These are phyloP conservation scores for Trichoderma citrinoviride DNA, from an alignment of 2,329 filamentous ascomycete genomes.

Conservation along the genomic window DNA sequence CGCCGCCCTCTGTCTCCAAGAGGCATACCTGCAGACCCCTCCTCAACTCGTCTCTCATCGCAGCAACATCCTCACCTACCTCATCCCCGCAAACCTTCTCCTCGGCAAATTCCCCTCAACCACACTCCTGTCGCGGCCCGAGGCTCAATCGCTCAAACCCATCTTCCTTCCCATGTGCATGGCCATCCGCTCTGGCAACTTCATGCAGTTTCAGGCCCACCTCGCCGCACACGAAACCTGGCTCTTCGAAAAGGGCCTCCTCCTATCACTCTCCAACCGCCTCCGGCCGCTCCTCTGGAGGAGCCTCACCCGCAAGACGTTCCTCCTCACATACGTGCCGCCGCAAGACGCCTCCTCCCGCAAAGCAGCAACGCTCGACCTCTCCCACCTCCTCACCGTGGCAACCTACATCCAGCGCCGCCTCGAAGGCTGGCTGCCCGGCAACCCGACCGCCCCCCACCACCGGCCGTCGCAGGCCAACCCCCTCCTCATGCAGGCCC, in stretches of 20 bases:
- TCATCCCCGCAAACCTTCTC: slow-evolving; percentile 79
- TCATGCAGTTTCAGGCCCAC: slow-evolving; percentile 68
- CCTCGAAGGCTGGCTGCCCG: slow-evolving; percentile 56
- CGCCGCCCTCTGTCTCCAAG: slow-evolving; percentile 70
- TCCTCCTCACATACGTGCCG: slow-evolving; percentile 73
- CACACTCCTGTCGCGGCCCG: slow-evolving; percentile 63
- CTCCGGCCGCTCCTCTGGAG: slow-evolving; percentile 84
- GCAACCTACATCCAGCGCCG: slow-evolving; percentile 64
- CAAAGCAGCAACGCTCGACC: slow-evolving; percentile 70
- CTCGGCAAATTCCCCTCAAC: slow-evolving; percentile 77
- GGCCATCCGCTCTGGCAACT: slow-evolving; percentile 71
- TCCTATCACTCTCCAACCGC: slow-evolving; percentile 72
- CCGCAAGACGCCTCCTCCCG: slow-evolving; percentile 54
- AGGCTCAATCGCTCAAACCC: slow-evolving; percentile 55
- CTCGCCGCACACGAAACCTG: slow-evolving; percentile 64
- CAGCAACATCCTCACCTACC: slow-evolving; percentile 75
- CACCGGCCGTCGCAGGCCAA: slow-evolving; percentile 45
- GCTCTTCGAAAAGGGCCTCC: slow-evolving; percentile 72
- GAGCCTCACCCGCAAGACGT: slow-evolving; percentile 72
- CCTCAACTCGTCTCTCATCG: slow-evolving; percentile 67
- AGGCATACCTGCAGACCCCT: slow-evolving; percentile 72
- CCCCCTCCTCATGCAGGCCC: slow-evolving; percentile 50
- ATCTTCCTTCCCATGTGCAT: slow-evolving; percentile 71
- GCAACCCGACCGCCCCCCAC: slow-evolving; percentile 32
- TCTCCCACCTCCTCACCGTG: slow-evolving; percentile 64